Base-by-base conservation (phyloP, 192 early-diverging fungal species). In the Anaeromyces robustus region DNA sequence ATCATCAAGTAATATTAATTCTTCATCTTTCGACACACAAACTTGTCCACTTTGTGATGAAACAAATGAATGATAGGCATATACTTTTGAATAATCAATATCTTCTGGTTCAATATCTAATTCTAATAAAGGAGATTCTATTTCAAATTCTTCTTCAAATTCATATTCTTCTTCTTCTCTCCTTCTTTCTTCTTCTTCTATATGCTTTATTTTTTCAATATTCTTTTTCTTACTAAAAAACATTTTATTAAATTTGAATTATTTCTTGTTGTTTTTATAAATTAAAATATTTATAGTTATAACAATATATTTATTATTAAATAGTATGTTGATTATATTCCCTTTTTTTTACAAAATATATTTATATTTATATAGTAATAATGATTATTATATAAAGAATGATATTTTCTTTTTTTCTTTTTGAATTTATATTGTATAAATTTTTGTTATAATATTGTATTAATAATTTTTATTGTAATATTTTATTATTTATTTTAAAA, bases 41-140 rank as follows among this genome's bases (percentile, higher is more conserved):
- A 93, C 93, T 81, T 95, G 94, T n/a, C 94, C 94, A 83, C 95
- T 94, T n/a, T 94, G 88, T 5, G 91, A 95, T 0, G 93, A 93
- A 7, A 90, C 92, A 87, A 96, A 96, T 9, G 94, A 95, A 81
- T 94, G 93, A 77, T 94, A 88, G 29, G 94, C 94, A 83, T 96
- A 96, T 12, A 96, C 94, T 30, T 91, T 85, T 34, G 86, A 86
- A 84, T 91, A 93, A 82, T 96, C 92, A 79, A 96, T 95, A 77
- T 90, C 86, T n/a, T 68, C 52, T 7, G 52, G 52, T 68, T 68
- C 52, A 22, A 68, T 68, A 68, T 68, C 52, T 68, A 68, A 68
- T 68, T 68, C 52, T n/a, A 68, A 68, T n/a, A 68, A 5, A 0
- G 52, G 52, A n/a, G 52, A 68, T 68, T 68, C 52, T 2, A 68